Conservation (phyloP, 192 early-diverging fungal genomes). For the Rhizoclosmatium sp. region DNA sequence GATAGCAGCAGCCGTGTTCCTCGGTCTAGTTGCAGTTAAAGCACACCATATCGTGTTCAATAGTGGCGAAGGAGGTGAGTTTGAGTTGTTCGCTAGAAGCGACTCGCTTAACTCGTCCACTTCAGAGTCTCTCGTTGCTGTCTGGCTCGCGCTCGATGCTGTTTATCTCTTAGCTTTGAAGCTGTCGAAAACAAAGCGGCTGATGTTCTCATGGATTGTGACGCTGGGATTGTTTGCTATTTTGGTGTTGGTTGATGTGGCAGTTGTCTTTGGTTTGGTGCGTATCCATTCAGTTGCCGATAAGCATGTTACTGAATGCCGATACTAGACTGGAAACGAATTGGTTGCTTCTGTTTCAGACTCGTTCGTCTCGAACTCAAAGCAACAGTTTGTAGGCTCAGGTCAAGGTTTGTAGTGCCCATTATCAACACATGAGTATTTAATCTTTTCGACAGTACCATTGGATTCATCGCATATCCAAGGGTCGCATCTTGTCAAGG, state of each 20-base stretch:
- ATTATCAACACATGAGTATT: not conserved
- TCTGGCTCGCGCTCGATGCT: constrained; percentile 19
- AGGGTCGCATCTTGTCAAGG: constrained; percentile 57
- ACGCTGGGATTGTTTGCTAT: constrained; percentile 1
- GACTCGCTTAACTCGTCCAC: constrained; percentile 1
- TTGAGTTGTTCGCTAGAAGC: not conserved
- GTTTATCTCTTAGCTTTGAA: constrained; percentile 19
- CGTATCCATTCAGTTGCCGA: not conserved
- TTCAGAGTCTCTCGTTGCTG: not conserved
- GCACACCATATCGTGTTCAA: constrained; percentile 25
- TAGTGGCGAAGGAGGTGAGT: constrained; percentile 15
- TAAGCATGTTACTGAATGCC: not conserved
- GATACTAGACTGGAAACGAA: not conserved
- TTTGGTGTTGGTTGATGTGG: constrained; percentile 11
- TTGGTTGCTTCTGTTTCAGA: not conserved
- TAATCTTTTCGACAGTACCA: not conserved
- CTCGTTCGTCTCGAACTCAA: not conserved
- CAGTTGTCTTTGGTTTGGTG: constrained; percentile 12
- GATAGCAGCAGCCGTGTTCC: constrained; percentile 25
- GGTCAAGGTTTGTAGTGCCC: not conserved
- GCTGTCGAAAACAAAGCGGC: not conserved
- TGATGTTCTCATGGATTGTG: constrained; percentile 32
- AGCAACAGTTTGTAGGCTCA: not conserved
- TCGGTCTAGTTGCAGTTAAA: constrained; percentile 34
- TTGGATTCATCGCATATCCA: constrained; percentile 46